Evolutionary conservation across 768 basidiomycete species (phyloP).

Genomic region (Gymnopilus junonius): DNA sequence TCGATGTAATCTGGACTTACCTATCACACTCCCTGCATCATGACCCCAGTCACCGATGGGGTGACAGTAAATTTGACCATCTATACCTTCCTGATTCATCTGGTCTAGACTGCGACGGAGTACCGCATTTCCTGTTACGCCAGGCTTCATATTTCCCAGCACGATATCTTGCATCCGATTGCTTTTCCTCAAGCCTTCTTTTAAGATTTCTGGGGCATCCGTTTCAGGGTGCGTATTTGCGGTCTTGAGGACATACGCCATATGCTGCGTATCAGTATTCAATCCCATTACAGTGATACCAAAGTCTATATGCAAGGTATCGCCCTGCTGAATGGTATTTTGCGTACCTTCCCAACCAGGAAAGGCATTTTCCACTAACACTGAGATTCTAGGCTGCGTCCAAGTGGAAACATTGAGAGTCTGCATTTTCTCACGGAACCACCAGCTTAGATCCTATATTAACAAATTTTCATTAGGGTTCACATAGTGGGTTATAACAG

Average conservation of each 20-base stretch:
- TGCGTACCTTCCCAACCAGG: constrained; percentile 47
- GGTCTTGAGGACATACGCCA: constrained; percentile 55
- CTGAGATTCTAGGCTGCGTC: constrained; percentile 57
- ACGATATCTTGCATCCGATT: constrained; percentile 59
- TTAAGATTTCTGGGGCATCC: constrained; percentile 45
- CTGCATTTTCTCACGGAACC: constrained; percentile 58
- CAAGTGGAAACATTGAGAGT: constrained; percentile 50
- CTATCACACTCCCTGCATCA: constrained; percentile 53
- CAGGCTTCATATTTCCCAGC: constrained; percentile 45
- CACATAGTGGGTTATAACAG: background rate
- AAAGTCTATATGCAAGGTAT: constrained; percentile 59
- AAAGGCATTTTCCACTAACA: constrained; percentile 42
- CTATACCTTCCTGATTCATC: constrained; percentile 48
- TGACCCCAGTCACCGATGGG: constrained; percentile 64
- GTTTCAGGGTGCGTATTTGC: constrained; percentile 37
- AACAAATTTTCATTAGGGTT: background rate
- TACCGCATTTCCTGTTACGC: constrained; percentile 52
- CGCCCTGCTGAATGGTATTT: constrained; percentile 47
- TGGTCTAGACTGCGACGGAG: constrained; percentile 42
- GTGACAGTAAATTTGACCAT: constrained; percentile 55
- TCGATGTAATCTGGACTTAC: constrained; percentile 25
- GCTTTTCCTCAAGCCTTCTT: constrained; percentile 46
- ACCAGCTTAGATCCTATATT: constrained; percentile 55
- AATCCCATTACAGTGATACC: constrained; percentile 57
- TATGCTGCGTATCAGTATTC: constrained; percentile 61